Evolutionary conservation across 257 asterid genomes (phyloP).

Genomic region (Solanum sitiens): DNA sequence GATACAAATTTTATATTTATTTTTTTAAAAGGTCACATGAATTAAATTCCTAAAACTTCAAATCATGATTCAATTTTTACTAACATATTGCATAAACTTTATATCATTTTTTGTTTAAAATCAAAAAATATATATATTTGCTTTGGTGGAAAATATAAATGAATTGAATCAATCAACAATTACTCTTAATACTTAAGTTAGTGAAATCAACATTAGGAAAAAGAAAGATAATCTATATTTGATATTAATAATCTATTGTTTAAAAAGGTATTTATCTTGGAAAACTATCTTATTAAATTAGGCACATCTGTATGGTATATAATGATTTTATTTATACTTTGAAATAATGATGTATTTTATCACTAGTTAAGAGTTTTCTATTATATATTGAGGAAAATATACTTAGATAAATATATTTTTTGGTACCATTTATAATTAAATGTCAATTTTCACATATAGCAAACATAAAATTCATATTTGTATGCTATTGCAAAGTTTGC

Average conservation of each 20-base stretch:
- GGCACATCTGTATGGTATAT: not conserved
- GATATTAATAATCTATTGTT: not conserved
- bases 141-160: not conserved
- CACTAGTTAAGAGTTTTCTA: no score
- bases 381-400: not conserved
- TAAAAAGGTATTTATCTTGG: not conserved
- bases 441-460: no score
- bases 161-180: not conserved
- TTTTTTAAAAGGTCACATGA: no score
- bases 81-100: not conserved
- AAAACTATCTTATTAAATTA: not conserved
- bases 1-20: no score
- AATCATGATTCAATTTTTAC: no score
- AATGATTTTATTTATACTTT: not conserved
- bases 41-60: not conserved
- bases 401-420: no score
- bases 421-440: no score
- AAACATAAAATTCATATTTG: no score
- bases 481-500: no score
- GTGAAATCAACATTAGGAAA: not conserved
- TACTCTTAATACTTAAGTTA: not conserved
- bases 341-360: no score
- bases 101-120: not conserved
- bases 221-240: not conserved
- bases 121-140: no score